A percentile compares a stretch with the other conserved stretches of the same genome.
phyloP scores from a whole-genome alignment of 2,329 filamentous ascomycete genomes.

The Claviceps spartinae region DNA sequence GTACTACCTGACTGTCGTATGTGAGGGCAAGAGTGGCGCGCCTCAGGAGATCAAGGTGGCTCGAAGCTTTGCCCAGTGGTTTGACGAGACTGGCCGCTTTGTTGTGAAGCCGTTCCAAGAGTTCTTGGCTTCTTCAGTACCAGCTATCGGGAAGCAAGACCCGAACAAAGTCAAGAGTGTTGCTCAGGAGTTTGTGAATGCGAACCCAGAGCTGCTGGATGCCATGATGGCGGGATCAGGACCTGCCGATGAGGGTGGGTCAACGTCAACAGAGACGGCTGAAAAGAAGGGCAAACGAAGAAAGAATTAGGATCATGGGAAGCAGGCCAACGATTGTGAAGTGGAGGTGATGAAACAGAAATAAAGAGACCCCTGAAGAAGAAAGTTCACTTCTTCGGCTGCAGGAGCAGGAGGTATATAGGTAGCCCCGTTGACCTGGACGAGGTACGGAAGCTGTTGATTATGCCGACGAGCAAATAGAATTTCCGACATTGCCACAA shows the following conservation, averaged over 20 bases:
- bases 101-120: conserved; percentile 65
- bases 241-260: conserved; percentile 16
- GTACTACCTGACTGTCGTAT: conserved; percentile 61
- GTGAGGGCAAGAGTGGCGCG: conserved; percentile 27
- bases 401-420: neutral
- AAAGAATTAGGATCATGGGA: conserved; percentile 21
- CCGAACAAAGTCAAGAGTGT: conserved; percentile 37
- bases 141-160: conserved; percentile 52
- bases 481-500: neutral
- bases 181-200: conserved; percentile 23
- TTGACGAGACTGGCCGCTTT: conserved; percentile 59
- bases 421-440: neutral
- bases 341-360: neutral
- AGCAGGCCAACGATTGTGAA: neutral
- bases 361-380: neutral
- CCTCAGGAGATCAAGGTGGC: conserved; percentile 38
- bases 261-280: conserved; percentile 20
- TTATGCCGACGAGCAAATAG: neutral
- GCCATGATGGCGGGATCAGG: conserved; percentile 24
- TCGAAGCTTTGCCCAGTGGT: conserved; percentile 61
- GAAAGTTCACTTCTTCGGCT: neutral
- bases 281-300: conserved; percentile 32
- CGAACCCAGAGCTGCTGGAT: conserved; percentile 34
- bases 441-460: neutral
- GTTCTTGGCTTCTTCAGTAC: conserved; percentile 56